Evolutionary conservation across 805 yeast species (phyloP).

Genomic region (Suhomyces faveliae): DNA sequence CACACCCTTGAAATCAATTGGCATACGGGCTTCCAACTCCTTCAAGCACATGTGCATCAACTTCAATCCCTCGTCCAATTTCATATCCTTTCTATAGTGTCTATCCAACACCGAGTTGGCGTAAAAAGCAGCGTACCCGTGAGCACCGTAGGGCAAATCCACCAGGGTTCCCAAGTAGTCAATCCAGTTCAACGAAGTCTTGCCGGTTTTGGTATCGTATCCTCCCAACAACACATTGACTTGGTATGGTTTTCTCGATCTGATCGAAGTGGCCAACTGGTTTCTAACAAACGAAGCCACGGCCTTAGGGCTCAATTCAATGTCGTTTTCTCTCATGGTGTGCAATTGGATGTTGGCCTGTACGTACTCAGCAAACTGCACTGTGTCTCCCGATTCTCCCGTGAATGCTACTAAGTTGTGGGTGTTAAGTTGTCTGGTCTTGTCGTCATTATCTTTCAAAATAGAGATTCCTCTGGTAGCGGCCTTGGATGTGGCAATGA

Average conservation of each 20-base stretch:
- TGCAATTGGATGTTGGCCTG: slow-evolving; percentile 90
- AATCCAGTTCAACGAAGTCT: slow-evolving; percentile 78
- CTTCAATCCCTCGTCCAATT: slow-evolving; percentile 72
- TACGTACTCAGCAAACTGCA: slow-evolving; percentile 89
- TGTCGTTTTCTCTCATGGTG: slow-evolving; percentile 74
- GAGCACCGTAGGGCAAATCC: slow-evolving; percentile 93
- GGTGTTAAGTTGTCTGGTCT: slow-evolving; percentile 70
- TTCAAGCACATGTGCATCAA: slow-evolving; percentile 69
- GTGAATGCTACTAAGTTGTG: slow-evolving; percentile 84
- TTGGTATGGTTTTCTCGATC: slow-evolving; percentile 92
- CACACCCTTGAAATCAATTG: slow-evolving; percentile 91
- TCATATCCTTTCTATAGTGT: slow-evolving; percentile 78
- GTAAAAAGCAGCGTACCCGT: slow-evolving; percentile 97
- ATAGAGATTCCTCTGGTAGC: slow-evolving; percentile 88
- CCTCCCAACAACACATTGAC: slow-evolving; percentile 91
- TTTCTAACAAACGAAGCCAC: slow-evolving; percentile 86
- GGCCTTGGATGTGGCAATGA: slow-evolving; percentile 93
- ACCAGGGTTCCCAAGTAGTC: slow-evolving; percentile 93
- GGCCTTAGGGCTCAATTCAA: slow-evolving; percentile 80
- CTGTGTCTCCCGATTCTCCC: slow-evolving; percentile 96
- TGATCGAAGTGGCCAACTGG: slow-evolving; percentile 80
- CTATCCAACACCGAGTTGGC: slow-evolving; percentile 86
- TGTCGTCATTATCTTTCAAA: slow-evolving; percentile 74
- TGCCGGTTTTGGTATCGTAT: slow-evolving; percentile 54
- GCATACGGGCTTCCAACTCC: slow-evolving; percentile 83